Evolutionary conservation across 805 yeast genomes (phyloP), one percentile per base, ranked within the genome.

Genomic region (Saccharomycopsis fibuligera): DNA sequence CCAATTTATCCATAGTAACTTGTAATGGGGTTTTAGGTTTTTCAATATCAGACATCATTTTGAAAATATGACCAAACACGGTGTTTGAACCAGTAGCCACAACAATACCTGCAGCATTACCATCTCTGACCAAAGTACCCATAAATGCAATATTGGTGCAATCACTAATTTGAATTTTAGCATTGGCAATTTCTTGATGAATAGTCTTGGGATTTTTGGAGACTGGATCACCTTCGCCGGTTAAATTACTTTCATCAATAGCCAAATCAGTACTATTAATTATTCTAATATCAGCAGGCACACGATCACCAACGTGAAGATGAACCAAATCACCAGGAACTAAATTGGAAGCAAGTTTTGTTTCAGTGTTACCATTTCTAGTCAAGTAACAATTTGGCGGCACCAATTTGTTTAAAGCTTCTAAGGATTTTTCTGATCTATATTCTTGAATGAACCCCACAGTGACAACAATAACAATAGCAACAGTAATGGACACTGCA

Each of bases 381-480:
- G 95, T 83, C 44, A 93, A 74, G 62, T 91, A 93, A 33, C 97
- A 95, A 62, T 85, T 88, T n/a, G 95, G 96, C 2, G 99, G 99
- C 5, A 93, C 97, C 57, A 93, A 74, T 61, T 86, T 85, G 63
- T 86, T 90, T 51, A 93, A 74, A 0, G 98, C 98, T 63, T 90
- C 95, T 50, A 93, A 70, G 4, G 96, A 86, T 70, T 93, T 85
- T 61, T 93, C 99, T 1, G 96, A 86, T 60, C 97, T 76, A 61
- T 90, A 90, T 65, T 93, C 99, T 68, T 93, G 99, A 29, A 93
- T 90, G 68, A 93, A 93, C 0, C 99, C 99, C 33, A 93, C 99
- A 1, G 93, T 79, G 10, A 93, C 97, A 29, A 93, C 99, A 57
- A 93, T 90, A 39, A 86, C 58, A 44, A 93, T 87, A 3, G 99